phyloP scores from a whole-genome alignment of 1,139 yeast genomes.

The Meyerozyma smithsonii region DNA sequence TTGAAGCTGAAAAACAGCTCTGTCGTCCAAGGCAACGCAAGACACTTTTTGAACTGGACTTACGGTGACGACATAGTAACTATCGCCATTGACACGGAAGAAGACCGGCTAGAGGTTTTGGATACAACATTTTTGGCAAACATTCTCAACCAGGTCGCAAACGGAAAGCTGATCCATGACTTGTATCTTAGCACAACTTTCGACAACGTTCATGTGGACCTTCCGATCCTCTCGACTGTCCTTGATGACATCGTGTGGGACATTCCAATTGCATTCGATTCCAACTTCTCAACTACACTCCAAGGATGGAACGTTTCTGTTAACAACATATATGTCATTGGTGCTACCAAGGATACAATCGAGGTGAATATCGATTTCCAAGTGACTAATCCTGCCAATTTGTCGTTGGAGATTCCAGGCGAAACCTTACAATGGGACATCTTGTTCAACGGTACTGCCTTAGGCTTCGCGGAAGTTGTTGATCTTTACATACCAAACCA shows the following conservation, averaged over 20 bases:
- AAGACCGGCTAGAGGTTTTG: not conserved
- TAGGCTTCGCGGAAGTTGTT: not conserved
- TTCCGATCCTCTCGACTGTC: not conserved
- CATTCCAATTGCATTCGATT: slow-evolving; percentile 1
- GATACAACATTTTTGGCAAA: not conserved
- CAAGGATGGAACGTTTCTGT: not conserved
- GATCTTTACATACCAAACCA: not conserved
- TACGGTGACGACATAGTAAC: not conserved
- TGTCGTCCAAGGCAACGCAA: not conserved
- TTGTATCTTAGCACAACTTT: not conserved
- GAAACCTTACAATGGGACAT: slow-evolving; percentile 5
- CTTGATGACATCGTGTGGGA: not conserved
- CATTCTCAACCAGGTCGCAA: not conserved
- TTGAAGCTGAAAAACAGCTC: not conserved
- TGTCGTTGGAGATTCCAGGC: slow-evolving; percentile 3
- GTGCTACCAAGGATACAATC: slow-evolving; percentile 2
- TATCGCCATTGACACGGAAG: not conserved
- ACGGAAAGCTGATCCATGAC: not conserved
- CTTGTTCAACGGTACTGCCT: not conserved
- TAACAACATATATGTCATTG: not conserved
- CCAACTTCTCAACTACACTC: not conserved
- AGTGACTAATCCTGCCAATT: not conserved
- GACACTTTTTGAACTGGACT: not conserved
- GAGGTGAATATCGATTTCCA: slow-evolving; percentile 3
- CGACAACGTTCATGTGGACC: slow-evolving; percentile 2